Percentiles rank a stretch among this genome's conserved stretches.
phyloP scores from a whole-genome alignment of 169 alveolate species.

The Babesia divergens region DNA sequence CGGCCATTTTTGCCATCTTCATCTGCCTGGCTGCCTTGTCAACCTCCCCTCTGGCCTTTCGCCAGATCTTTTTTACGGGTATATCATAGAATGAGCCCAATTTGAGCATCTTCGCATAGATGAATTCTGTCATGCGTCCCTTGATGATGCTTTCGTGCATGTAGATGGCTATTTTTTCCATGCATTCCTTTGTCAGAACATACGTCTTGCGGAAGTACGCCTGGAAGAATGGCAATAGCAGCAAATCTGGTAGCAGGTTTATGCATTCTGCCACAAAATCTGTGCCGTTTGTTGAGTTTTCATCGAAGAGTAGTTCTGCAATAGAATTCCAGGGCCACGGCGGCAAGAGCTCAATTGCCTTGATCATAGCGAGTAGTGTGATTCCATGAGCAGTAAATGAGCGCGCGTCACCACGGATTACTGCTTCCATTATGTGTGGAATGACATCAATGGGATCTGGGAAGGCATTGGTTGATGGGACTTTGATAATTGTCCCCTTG shows the following conservation, averaged over 20 bases:
- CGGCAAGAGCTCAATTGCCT: neutral
- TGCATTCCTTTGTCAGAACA: neutral
- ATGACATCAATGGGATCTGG: neutral
- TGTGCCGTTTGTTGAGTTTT: neutral
- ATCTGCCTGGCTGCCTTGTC: neutral
- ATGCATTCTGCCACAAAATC: slow-evolving; percentile 5
- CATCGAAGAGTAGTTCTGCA: neutral
- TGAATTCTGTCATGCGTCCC: neutral
- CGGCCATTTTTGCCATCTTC: neutral
- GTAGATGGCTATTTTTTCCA: neutral
- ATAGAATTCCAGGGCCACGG: too few species aligned
- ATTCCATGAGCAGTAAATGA: slow-evolving; percentile 12
- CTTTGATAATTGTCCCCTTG: slow-evolving; percentile 4
- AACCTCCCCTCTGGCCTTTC: neutral
- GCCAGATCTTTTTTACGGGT: neutral
- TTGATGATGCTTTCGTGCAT: neutral
- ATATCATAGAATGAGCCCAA: neutral
- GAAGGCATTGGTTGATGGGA: slow-evolving; percentile 10
- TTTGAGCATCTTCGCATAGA: neutral
- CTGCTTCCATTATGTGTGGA: neutral
- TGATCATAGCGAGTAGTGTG: neutral
- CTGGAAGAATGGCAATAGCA: slow-evolving; percentile 8
- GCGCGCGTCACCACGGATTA: neutral
- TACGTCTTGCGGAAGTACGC: slow-evolving; percentile 5
- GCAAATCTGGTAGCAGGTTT: neutral